Evolutionary conservation across 176 grass and related monocot genomes (phyloP), one percentile per base, ranked within the genome.

Genomic region (Chloris gayana): DNA sequence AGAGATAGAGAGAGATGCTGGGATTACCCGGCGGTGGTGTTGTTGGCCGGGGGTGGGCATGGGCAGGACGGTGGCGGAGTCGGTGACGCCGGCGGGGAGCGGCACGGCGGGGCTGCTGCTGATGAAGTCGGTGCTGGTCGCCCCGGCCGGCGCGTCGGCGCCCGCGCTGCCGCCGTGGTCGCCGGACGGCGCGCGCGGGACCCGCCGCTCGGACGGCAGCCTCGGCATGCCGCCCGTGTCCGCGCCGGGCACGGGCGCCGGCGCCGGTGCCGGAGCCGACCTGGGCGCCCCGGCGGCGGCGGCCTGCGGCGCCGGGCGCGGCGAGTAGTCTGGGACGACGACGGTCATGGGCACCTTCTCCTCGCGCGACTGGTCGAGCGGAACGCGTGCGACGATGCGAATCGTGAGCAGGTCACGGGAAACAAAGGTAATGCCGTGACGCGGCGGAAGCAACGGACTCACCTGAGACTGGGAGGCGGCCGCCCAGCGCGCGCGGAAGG

Each of bases 31-130:
- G 9, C 58, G 82, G 24, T 77, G 66, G 0, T 77, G 66, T 37
- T 88, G 75, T 14, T 77, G 80, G 1, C 86, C 88, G 0, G 85
- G 83, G 47, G 89, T 84, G 37, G 90, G 86, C 78, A 91, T 87
- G 4, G 95, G 90, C 7, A 94, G 60, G 65, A 95, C 89, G 67
- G 92, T 91, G 51, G 95, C 89, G 17, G 90, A 88, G 76, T 93
- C 95, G 14, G 92, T 91, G 41, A 95, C 81, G 24, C 89, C 92
- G 64, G 81, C 85, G 4, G 95, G 92, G 69, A 98, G 77, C 60
- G 92, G 90, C 78, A 98, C 92, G 1, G 88, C 90, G 22, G 95
- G 95, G 69, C 84, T 95, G 81, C 92, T 98, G 73, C 86, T 93
- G 75, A 98, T 95, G 78, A 98, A 98, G 35, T 93, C 88, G 19